Percentiles rank a stretch among this genome's conserved stretches.
Evolutionary conservation across 1,284 basidiomycete species (phyloP).

Genomic region (Spongispora temasekensis): DNA sequence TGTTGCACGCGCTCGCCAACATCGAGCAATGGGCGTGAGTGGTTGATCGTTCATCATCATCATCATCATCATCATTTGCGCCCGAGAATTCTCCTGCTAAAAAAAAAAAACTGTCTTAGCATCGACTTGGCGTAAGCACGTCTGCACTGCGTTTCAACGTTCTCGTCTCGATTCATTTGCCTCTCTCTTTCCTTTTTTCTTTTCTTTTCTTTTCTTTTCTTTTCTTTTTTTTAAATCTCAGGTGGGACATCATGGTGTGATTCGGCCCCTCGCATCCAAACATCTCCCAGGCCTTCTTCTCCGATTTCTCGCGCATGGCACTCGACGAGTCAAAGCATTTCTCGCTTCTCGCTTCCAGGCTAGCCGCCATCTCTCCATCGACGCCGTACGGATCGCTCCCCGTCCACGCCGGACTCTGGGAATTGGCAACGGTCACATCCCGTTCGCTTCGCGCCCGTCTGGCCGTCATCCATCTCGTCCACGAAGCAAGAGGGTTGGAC

Average conservation of each 20-base stretch:
- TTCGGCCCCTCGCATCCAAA: neutral
- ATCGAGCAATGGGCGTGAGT: conserved; percentile 2
- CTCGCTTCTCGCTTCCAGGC: conserved; percentile 1
- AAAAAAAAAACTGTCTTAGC: neutral
- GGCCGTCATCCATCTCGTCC: conserved; percentile 1
- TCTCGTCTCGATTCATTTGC: neutral
- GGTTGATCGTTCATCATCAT: neutral
- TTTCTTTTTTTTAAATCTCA: neutral
- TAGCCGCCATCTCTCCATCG: neutral
- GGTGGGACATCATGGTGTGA: conserved; percentile 1
- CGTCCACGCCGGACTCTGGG: conserved; percentile 1
- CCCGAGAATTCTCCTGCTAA: no score
- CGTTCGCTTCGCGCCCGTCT: neutral
- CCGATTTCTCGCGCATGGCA: neutral
- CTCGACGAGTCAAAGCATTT: neutral
- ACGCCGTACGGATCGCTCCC: neutral
- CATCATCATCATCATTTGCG: no score
- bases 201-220: no score
- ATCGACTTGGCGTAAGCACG: neutral
- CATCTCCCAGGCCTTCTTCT: neutral
- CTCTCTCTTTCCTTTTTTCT: neutral
- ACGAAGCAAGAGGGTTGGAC: neutral
- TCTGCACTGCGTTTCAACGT: neutral
- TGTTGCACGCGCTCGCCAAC: neutral
- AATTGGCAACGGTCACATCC: neutral